Percentiles rank a stretch among this genome's conserved stretches.
Evolutionary conservation across 2,329 filamentous ascomycete species (phyloP).

Genomic region (Fusarium succisae): DNA sequence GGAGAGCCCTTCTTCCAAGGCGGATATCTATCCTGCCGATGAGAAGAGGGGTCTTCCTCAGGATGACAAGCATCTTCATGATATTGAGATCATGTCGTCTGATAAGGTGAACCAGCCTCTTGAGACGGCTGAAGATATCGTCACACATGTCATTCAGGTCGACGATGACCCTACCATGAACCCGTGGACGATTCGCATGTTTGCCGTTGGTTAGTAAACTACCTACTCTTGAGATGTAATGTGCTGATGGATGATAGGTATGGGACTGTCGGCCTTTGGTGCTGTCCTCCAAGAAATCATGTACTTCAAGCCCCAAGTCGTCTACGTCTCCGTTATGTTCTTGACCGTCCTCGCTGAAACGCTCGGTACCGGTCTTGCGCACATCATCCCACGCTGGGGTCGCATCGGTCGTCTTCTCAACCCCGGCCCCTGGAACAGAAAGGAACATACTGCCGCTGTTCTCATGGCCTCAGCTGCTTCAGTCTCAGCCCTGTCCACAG

Average conservation of each 20-base stretch:
- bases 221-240: not conserved
- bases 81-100: slow-evolving; percentile 10
- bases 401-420: slow-evolving; percentile 28
- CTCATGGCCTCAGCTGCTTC: slow-evolving; percentile 56
- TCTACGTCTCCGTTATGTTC: slow-evolving; percentile 40
- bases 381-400: slow-evolving; percentile 24
- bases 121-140: slow-evolving; percentile 30
- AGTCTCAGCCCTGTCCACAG: slow-evolving; percentile 44
- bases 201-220: slow-evolving; percentile 27
- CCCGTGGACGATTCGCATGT: slow-evolving; percentile 39
- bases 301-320: slow-evolving; percentile 39
- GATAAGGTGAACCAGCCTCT: not conserved
- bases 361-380: slow-evolving; percentile 9
- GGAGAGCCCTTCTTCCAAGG: not conserved
- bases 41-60: slow-evolving; percentile 6
- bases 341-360: slow-evolving; percentile 34
- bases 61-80: not conserved
- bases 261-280: slow-evolving; percentile 35
- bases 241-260: slow-evolving; percentile 12
- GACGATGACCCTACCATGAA: slow-evolving; percentile 36
- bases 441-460: slow-evolving; percentile 48
- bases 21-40: slow-evolving; percentile 3
- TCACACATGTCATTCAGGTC: slow-evolving; percentile 40
- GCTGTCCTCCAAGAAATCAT: slow-evolving; percentile 37
- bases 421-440: slow-evolving; percentile 37